Percentiles rank a stretch among this genome's conserved stretches.
phyloP scores from a whole-genome alignment of 163 green algal genomes.

The Scenedesmus sp. region DNA sequence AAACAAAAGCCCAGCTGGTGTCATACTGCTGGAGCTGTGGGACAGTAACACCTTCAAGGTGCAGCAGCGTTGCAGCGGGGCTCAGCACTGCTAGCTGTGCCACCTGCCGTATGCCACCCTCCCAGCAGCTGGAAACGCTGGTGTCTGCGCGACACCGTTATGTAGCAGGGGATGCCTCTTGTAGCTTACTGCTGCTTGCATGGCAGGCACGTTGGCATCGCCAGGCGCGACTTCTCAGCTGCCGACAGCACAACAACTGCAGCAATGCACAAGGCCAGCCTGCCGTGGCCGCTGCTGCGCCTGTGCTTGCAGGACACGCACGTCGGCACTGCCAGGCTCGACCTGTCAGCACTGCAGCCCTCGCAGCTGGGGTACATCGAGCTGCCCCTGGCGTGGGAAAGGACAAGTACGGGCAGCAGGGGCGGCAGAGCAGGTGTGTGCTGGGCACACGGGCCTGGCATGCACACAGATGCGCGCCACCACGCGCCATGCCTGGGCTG shows the following conservation, averaged over 20 bases:
- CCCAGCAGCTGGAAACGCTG: not conserved
- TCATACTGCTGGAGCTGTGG: slow-evolving; percentile 27
- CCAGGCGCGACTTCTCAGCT: not conserved
- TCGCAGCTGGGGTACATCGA: slow-evolving; percentile 24
- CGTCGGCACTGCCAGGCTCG: slow-evolving; percentile 14
- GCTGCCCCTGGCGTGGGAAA: slow-evolving; percentile 23
- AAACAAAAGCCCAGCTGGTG: not conserved
- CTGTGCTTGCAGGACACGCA: slow-evolving; percentile 19
- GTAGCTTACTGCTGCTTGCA: too few species aligned
- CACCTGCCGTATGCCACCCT: not conserved
- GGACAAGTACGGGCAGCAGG: slow-evolving; percentile 36
- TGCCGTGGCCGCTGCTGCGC: not conserved
- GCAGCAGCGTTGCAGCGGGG: not conserved
- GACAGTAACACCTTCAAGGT: slow-evolving; percentile 41
- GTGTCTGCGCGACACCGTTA: too few species aligned
- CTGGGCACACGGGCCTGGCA: not conserved
- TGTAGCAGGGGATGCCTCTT: not conserved
- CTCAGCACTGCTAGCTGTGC: not conserved
- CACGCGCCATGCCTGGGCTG: not conserved
- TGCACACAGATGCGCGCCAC: too few species aligned
- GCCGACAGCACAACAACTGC: not conserved
- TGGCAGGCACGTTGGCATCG: not conserved
- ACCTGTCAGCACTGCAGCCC: slow-evolving; percentile 28
- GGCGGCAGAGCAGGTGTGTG: not conserved
- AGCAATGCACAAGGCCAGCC: not conserved